Base-by-base conservation (phyloP, 78 protist genomes). In the Dictyostelium capitatum region DNA sequence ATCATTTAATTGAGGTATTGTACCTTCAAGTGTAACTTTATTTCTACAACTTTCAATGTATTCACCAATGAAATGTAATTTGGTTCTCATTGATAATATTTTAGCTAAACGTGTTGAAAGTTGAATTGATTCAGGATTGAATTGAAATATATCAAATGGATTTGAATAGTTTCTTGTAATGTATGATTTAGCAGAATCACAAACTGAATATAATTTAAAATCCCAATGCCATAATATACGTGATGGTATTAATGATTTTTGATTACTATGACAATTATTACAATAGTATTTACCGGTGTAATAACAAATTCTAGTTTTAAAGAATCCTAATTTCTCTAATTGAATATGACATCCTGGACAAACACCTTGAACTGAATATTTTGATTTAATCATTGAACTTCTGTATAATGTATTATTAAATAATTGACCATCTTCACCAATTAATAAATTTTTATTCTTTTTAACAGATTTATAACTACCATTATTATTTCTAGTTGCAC, bases 211-310 rank as follows among this genome's bases (percentile, higher is more conserved):
- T 32, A 87, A 25, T n/a, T 87, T 87, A 51, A 72, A 87, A 32
- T 87, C 93, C 93, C 93, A 87, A 17, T 59, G 57, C 30, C 43
- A 77, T 6, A 87, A 80, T 8, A 87, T 77, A 30, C 93, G 10
- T 3, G 78, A 10, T 17, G 93, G 93, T 15, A 87, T 62, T 19
- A 56, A 7, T 12, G 82, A 20, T 53, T 87, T 87, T 19, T 62
- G 54, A 65, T 69, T 69, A 0, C 20, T 7, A 87, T 87, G 93
- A 51, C 93, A 87, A 20, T 59, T 77, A 6, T 64, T 79, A 23
- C 93, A 87, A 64, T 51, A 87, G 53, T 80, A 73, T 77, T 87
- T 67, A 23, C 93, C 93, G 25, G 93, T 87, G 43, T 87, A 87
- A 50, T 78, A 87, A 25, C 93, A 87, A 9, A 87, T 59, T 37